These are phyloP conservation scores for Saccharum officinarum DNA, from an alignment of 176 grass and related monocot genomes.

Conservation along the genomic window DNA sequence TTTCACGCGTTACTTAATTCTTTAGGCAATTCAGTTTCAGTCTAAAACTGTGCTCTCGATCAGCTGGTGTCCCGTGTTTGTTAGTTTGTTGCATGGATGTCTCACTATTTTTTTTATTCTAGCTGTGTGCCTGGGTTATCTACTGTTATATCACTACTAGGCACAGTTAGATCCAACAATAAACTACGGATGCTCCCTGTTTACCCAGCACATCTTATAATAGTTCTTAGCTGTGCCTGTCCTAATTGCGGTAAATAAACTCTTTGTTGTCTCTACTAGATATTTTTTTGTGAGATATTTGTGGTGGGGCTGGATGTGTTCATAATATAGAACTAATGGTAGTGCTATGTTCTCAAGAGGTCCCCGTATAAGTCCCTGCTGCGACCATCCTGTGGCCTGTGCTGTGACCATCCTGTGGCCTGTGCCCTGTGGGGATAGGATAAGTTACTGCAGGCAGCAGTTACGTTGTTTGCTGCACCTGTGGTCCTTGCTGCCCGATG, in stretches of 20 bases:
- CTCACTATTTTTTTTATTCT: background rate
- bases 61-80: background rate
- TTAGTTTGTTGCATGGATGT: slow-evolving; percentile 3
- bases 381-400: slow-evolving; percentile 4
- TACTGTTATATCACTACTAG: background rate
- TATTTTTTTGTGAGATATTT: slow-evolving; percentile 30
- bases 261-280: background rate
- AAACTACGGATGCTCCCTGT: slow-evolving; percentile 32
- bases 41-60: background rate
- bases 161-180: slow-evolving; percentile 33
- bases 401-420: slow-evolving; percentile 6
- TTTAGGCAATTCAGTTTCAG: background rate
- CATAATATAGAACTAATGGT: slow-evolving; percentile 13
- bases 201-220: slow-evolving; percentile 30
- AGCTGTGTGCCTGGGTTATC: background rate
- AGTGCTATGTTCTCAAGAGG: slow-evolving; percentile 31
- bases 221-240: slow-evolving; percentile 11
- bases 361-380: background rate
- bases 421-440: slow-evolving; percentile 17
- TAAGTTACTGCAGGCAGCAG: slow-evolving; percentile 9
- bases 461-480: slow-evolving; percentile 6
- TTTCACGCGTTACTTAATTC: background rate
- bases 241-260: background rate
- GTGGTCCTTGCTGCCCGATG: slow-evolving; percentile 21
- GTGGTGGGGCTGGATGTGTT: background rate